Base-by-base conservation (phyloP, 2,329 filamentous ascomycete species). In the Xylariales sp. region DNA sequence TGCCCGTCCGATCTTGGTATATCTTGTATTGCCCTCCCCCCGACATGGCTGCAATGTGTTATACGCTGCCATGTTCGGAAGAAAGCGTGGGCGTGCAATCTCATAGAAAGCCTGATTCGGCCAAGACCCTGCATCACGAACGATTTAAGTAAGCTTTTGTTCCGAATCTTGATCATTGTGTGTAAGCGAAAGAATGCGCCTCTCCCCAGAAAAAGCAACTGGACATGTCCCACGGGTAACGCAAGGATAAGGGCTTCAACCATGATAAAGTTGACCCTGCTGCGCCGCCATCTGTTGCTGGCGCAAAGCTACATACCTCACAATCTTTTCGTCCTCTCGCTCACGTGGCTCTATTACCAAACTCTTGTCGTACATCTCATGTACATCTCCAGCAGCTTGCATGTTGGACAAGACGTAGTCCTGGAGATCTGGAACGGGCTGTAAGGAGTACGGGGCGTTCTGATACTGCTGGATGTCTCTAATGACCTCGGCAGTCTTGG, bases 281-380 rank as follows among this genome's bases (percentile, higher is more conserved):
- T 55, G 54, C 22, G 44, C 47, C 35, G 49, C 47, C 39, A 52
- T 48, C 19, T 53, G 53, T 21, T 53, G 53, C 43, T 54, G 46
- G 47, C 48, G 51, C 44, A 56, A 51, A 50, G 55, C 39, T 50
- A 74, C 79, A 58, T 82, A 95, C 90, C 93, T 94, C 61, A 95
- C 91, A 74, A 98, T 97, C 76, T 97, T 97, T 70, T 98, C 93
- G 61, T 98, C 93, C 70, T 98, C 93, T 56, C 93, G 80, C 71
- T 98, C 93, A 57, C 93, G 80, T 48, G 93, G 93, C 64, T 98
- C 93, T 46, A 98, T 83, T 57, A 84, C 77, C 68, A 98, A 72
- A 68, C 89, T 95, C 74, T 90, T 90, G 65, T 97, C 90, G 71
- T 97, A 98, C 93, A 97, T 97, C 72, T 97, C 91, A 64, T 97